Conservation (phyloP, 352 stramenopile genomes). For the Pythium inflatum region DNA sequence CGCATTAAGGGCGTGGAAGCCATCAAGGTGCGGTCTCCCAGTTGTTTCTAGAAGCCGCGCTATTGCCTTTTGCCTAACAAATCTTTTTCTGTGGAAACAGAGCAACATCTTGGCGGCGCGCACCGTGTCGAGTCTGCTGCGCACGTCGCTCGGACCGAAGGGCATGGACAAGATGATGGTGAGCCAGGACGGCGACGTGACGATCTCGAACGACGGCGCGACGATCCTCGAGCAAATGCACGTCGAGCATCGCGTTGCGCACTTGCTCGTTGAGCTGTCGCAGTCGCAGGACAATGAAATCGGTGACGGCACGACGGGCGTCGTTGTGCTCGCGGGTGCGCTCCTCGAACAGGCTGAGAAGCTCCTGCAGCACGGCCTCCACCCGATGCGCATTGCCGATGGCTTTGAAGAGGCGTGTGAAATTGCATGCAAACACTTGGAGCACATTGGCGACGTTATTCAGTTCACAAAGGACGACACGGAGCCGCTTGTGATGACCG, state of each 20-base stretch:
- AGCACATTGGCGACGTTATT: constrained; percentile 95
- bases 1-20: constrained; percentile 98
- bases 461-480: constrained; percentile 96
- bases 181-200: constrained; percentile 98
- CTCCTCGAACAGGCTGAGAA: constrained; percentile 98
- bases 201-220: constrained; percentile 99
- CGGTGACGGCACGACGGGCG: constrained; percentile 99
- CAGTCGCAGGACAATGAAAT: constrained; percentile 99
- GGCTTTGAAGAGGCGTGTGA: constrained; percentile 98
- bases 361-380: constrained; percentile 96
- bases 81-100: constrained; percentile 35
- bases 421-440: constrained; percentile 95
- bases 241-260: constrained; percentile 98
- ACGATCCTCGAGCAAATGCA: constrained; percentile 99
- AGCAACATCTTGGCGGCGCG: constrained; percentile 99
- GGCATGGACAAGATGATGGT: constrained; percentile 99
- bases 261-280: constrained; percentile 98
- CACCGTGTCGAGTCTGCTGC: constrained; percentile 96
- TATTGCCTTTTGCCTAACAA: constrained; percentile 8
- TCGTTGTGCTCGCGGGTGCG: constrained; percentile 97
- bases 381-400: constrained; percentile 98
- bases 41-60: background rate
- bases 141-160: constrained; percentile 97
- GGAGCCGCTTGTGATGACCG: constrained; percentile 95
- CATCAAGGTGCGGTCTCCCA: constrained; percentile 86